Conservation (phyloP, 1,139 yeast genomes). For the Diutina catenulata region DNA sequence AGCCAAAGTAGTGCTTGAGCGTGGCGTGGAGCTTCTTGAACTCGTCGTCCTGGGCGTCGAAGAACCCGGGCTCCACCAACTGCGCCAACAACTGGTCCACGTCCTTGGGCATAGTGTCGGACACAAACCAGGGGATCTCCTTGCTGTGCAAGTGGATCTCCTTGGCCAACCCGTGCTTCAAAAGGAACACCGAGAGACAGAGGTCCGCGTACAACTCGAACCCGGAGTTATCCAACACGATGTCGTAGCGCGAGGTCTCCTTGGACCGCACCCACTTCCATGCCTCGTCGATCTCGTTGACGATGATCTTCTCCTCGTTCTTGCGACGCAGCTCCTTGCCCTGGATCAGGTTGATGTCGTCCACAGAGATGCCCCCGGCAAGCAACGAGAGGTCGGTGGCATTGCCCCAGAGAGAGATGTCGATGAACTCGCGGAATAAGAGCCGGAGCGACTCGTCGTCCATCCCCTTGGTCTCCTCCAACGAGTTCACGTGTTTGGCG, state of each 20-base stretch:
- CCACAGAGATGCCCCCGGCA: slow-evolving; percentile 67
- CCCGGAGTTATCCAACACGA: slow-evolving; percentile 90
- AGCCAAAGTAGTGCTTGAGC: slow-evolving; percentile 34
- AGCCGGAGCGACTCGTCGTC: slow-evolving; percentile 37
- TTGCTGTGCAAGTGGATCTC: slow-evolving; percentile 77
- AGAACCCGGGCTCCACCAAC: slow-evolving; percentile 40
- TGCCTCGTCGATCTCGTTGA: slow-evolving; percentile 60
- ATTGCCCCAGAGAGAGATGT: slow-evolving; percentile 93
- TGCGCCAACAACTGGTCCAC: slow-evolving; percentile 49
- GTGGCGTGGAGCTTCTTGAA: slow-evolving; percentile 30
- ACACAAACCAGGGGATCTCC: slow-evolving; percentile 93
- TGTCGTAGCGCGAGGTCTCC: slow-evolving; percentile 43
- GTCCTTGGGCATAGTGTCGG: slow-evolving; percentile 86
- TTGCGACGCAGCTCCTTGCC: slow-evolving; percentile 79
- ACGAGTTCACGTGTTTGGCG: slow-evolving; percentile 52
- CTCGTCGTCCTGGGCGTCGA: slow-evolving; percentile 23
- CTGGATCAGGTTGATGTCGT: slow-evolving; percentile 83
- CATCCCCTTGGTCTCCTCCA: slow-evolving; percentile 18
- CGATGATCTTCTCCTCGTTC: slow-evolving; percentile 72
- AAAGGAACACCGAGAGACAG: slow-evolving; percentile 57
- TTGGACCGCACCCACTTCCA: slow-evolving; percentile 40
- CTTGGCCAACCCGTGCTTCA: slow-evolving; percentile 55
- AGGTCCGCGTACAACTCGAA: slow-evolving; percentile 90
- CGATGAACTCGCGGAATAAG: slow-evolving; percentile 70
- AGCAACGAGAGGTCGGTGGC: slow-evolving; percentile 89